A percentile compares a stretch with the other conserved stretches of the same genome.
Evolutionary conservation across 176 grass and related monocot species (phyloP).

Genomic region (Phragmites australis): DNA sequence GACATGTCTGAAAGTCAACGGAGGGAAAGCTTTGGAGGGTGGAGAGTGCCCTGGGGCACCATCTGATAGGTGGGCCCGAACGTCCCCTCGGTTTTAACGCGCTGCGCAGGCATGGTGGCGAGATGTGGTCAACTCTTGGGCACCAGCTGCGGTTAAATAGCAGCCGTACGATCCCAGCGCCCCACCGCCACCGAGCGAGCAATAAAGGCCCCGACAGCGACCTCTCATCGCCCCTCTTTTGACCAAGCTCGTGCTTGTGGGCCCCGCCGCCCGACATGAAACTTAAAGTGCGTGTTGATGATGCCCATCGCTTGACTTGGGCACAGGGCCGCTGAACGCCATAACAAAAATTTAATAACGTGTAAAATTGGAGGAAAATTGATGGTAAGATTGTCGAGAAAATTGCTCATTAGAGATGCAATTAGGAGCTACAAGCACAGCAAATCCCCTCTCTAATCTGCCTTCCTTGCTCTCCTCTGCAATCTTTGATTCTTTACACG

Average conservation of each 20-base stretch:
- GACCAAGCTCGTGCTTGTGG: not conserved
- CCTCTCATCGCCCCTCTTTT: conserved; percentile 28
- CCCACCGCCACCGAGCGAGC: not conserved
- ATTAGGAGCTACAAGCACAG: not conserved
- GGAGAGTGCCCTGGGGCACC: too few relatives aligned
- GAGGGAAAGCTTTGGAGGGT: too few relatives aligned
- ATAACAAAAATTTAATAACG: too few relatives aligned
- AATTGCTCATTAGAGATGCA: not conserved
- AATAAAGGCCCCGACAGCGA: conserved; percentile 16
- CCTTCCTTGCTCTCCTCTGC: too few relatives aligned
- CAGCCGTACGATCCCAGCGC: not conserved
- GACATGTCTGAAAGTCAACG: too few relatives aligned
- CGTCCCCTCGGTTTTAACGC: not conserved
- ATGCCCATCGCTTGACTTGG: not conserved
- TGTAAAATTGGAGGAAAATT: too few relatives aligned
- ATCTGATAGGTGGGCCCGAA: not conserved
- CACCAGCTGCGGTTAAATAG: not conserved
- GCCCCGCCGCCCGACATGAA: conserved; percentile 1
- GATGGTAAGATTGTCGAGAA: not conserved
- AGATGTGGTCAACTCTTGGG: not conserved
- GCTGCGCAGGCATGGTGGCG: not conserved
- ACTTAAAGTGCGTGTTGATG: conserved; percentile 8
- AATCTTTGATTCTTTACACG: conserved; percentile 35
- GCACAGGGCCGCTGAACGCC: not conserved
- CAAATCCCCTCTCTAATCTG: too few relatives aligned